A percentile compares a stretch with the other conserved stretches of the same genome.
These are phyloP conservation scores for Blechomonas ayalai DNA, from an alignment of 208 protist species.

Conservation along the genomic window DNA sequence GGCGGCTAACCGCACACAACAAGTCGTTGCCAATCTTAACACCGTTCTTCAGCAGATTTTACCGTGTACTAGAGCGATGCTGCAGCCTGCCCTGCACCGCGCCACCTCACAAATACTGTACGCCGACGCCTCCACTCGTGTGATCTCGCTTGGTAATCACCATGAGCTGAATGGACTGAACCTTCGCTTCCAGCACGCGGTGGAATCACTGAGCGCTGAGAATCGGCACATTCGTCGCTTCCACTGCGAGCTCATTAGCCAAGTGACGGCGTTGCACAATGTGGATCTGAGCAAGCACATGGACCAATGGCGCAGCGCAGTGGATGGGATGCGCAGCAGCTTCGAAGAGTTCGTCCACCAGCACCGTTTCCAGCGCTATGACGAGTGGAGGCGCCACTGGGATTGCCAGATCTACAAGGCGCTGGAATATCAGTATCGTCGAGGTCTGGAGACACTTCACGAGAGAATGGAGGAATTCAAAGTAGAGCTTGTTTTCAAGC, in stretches of 20 bases:
- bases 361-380: slow-evolving; percentile 71
- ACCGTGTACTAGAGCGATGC: slow-evolving; percentile 65
- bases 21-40: slow-evolving; percentile 82
- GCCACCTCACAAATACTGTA: slow-evolving; percentile 58
- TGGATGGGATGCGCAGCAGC: slow-evolving; percentile 78
- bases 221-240: slow-evolving; percentile 84
- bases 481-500: slow-evolving; percentile 92
- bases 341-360: slow-evolving; percentile 80
- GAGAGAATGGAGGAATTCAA: slow-evolving; percentile 91
- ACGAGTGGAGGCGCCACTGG: slow-evolving; percentile 91
- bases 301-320: slow-evolving; percentile 88
- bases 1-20: slow-evolving; percentile 51
- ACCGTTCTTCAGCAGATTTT: slow-evolving; percentile 70
- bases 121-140: slow-evolving; percentile 22
- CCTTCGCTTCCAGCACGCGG: slow-evolving; percentile 76
- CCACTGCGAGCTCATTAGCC: slow-evolving; percentile 74
- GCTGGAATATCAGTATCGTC: slow-evolving; percentile 93
- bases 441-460: slow-evolving; percentile 88
- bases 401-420: slow-evolving; percentile 97
- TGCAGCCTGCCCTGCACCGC: slow-evolving; percentile 39
- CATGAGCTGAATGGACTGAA: slow-evolving; percentile 79
- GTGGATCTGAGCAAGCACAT: slow-evolving; percentile 87
- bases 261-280: slow-evolving; percentile 79
- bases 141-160: slow-evolving; percentile 58
- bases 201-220: slow-evolving; percentile 69